phyloP scores from a whole-genome alignment of 257 asterid species.

The Fraxinus excelsior region DNA sequence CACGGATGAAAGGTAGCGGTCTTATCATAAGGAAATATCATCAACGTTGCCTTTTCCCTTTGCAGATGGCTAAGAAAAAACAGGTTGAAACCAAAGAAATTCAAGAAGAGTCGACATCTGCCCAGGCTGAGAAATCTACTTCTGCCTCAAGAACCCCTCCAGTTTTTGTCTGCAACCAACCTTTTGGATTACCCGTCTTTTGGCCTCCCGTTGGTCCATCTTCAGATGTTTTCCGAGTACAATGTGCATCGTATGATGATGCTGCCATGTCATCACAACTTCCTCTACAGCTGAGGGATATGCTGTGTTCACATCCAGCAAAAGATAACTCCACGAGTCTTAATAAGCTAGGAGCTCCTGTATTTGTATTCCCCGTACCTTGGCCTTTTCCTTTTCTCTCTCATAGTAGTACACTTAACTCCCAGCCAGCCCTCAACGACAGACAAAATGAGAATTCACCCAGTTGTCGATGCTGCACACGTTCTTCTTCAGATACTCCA shows the following conservation, averaged over 20 bases:
- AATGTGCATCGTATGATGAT: constrained; percentile 26
- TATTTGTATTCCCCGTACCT: constrained; percentile 52
- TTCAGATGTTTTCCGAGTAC: constrained; percentile 32
- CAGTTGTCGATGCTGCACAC: constrained; percentile 21
- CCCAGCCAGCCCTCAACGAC: constrained; percentile 14
- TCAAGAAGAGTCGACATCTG: constrained; percentile 22
- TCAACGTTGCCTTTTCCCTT: neutral
- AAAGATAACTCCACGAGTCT: constrained; percentile 34
- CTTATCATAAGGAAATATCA: neutral
- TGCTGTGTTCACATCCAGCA: constrained; percentile 21
- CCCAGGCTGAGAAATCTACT: constrained; percentile 21
- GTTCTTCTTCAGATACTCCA: constrained; percentile 23
- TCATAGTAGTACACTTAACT: constrained; percentile 14
- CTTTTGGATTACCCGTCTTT: constrained; percentile 44
- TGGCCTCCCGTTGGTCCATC: constrained; percentile 51
- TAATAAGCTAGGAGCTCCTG: constrained; percentile 35
- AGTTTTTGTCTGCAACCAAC: constrained; percentile 28
- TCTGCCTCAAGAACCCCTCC: constrained; percentile 28
- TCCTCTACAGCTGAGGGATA: constrained; percentile 23
- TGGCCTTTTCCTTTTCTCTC: constrained; percentile 49
- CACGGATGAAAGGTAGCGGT: neutral
- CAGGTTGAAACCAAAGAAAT: constrained; percentile 28
- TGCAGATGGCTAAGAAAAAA: constrained; percentile 49
- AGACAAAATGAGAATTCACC: constrained; percentile 14
- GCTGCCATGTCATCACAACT: constrained; percentile 23